Conservation (phyloP, 139 green algal genomes). For the Auxenochlorella pyrenoidosa region DNA sequence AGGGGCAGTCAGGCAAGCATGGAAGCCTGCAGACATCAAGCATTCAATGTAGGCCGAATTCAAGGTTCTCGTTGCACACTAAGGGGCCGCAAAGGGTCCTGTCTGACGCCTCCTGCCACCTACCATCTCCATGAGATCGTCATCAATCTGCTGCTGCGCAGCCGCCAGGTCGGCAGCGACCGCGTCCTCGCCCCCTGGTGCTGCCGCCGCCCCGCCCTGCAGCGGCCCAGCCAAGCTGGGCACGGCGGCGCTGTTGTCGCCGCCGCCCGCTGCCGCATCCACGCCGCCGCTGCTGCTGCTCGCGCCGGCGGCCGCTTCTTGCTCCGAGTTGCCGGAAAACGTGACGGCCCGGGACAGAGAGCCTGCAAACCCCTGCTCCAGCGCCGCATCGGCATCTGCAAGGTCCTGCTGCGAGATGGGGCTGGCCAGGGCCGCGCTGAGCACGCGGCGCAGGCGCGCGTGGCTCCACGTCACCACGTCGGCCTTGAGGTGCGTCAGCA, state of each 20-base stretch:
- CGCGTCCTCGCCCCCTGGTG: not conserved
- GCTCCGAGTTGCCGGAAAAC: not conserved
- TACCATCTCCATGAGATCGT: constrained; percentile 24
- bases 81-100: too few species aligned
- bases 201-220: too few species aligned
- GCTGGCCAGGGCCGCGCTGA: constrained; percentile 53
- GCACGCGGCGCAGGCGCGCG: constrained; percentile 44
- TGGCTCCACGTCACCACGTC: constrained; percentile 54
- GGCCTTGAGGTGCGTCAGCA: constrained; percentile 90
- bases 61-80: too few species aligned
- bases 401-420: constrained; percentile 19
- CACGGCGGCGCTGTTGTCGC: not conserved
- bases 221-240: not conserved
- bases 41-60: too few species aligned
- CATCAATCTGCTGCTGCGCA: constrained; percentile 17
- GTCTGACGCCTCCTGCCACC: not conserved
- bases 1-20: too few species aligned
- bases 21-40: too few species aligned
- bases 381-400: constrained; percentile 14
- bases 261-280: too few species aligned
- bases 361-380: constrained; percentile 37
- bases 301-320: not conserved
- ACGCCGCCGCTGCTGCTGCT: too few species aligned
- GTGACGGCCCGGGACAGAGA: constrained; percentile 27
- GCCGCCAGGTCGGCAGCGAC: constrained; percentile 27